phyloP scores from a whole-genome alignment of 106 monocot species.

The Dioscorea dumetorum region DNA sequence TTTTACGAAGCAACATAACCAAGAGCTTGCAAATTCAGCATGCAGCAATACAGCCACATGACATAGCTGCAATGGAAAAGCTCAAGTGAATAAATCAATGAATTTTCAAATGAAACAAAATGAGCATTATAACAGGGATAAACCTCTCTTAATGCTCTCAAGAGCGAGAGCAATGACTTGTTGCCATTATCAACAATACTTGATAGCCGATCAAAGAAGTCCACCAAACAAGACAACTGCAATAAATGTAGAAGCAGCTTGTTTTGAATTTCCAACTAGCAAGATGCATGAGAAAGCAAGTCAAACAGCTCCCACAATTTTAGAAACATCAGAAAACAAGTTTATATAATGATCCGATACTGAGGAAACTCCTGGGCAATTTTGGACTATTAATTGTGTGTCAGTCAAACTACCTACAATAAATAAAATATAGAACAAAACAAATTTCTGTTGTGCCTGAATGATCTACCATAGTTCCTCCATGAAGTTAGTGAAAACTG shows the following conservation, averaged over 20 bases:
- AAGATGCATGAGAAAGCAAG: too few species aligned
- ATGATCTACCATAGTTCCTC: too few species aligned
- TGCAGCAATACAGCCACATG: slow-evolving; percentile 84
- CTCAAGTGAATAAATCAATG: not conserved
- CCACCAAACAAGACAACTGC: slow-evolving; percentile 83
- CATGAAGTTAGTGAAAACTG: too few species aligned
- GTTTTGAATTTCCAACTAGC: too few species aligned
- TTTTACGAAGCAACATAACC: slow-evolving; percentile 58
- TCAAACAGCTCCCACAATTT: too few species aligned
- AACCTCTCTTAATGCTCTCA: slow-evolving; percentile 83
- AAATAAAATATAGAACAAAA: too few species aligned
- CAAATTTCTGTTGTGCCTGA: too few species aligned
- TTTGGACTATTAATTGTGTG: too few species aligned
- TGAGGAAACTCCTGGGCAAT: too few species aligned
- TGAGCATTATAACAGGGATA: not conserved
- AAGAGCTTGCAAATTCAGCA: slow-evolving; percentile 90
- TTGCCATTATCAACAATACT: slow-evolving; percentile 87
- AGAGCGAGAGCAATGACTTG: slow-evolving; percentile 72
- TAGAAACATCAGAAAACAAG: too few species aligned
- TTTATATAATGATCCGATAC: too few species aligned
- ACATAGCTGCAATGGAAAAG: slow-evolving; percentile 47
- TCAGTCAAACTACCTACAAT: not conserved
- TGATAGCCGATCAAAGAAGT: slow-evolving; percentile 80
- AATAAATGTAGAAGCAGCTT: too few species aligned
- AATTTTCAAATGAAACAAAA: not conserved